Conservation (phyloP, 192 early-diverging fungal genomes). For the Geosiphon pyriformis region DNA sequence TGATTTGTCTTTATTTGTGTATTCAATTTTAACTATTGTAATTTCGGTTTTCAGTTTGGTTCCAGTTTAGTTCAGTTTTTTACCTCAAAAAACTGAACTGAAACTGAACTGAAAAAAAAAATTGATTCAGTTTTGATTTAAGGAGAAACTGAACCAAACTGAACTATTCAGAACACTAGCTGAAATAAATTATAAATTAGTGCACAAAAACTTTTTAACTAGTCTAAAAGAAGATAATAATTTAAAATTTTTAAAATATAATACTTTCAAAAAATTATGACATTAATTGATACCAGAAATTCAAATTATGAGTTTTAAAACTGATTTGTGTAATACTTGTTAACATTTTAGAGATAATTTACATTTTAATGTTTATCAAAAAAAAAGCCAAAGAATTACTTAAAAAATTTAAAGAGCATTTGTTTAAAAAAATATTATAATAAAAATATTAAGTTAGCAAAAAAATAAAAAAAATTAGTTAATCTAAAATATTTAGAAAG, state of each 20-base stretch:
- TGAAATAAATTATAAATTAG: conserved; percentile 12
- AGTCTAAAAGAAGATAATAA: conserved; percentile 14
- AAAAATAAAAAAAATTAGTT: conserved; percentile 11
- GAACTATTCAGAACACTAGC: too few species aligned
- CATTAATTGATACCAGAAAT: conserved; percentile 2
- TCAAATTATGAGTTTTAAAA: conserved; percentile 8
- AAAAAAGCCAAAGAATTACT: conserved; percentile 15
- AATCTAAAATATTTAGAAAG: conserved; percentile 1
- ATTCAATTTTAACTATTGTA: too few species aligned
- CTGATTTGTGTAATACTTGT: conserved; percentile 14
- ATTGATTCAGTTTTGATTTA: too few species aligned
- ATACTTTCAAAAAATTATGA: conserved; percentile 11
- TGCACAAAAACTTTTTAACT: conserved; percentile 4
- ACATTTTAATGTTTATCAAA: conserved; percentile 8
- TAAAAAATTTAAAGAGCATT: too few species aligned
- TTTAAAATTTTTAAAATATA: conserved; percentile 9
- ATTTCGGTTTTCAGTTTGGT: too few species aligned
- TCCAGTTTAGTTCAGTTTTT: too few species aligned
- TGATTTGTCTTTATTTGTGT: too few species aligned
- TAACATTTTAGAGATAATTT: conserved; percentile 8
- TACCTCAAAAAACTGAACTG: too few species aligned
- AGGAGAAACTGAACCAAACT: too few species aligned
- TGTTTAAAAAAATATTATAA: too few species aligned
- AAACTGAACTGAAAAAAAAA: too few species aligned
- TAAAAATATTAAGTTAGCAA: too few species aligned